Evolutionary conservation across 805 yeast genomes (phyloP).

Genomic region (Yueomyces sp.): DNA sequence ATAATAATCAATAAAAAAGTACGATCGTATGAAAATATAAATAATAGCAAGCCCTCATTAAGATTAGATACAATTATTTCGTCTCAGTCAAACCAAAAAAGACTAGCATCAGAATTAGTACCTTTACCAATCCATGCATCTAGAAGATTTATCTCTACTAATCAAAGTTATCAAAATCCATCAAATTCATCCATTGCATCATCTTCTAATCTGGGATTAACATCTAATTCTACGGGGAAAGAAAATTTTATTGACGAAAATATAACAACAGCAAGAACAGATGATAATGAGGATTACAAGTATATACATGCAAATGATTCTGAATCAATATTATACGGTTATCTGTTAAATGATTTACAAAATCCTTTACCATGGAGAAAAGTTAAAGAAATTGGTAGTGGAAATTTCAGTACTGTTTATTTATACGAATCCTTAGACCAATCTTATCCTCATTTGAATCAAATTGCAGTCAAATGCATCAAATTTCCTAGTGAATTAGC

Average conservation of each 20-base stretch:
- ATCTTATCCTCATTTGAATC: conserved; percentile 3
- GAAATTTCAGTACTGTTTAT: conserved; percentile 56
- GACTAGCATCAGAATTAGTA: conserved; percentile 17
- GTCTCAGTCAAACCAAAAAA: conserved; percentile 3
- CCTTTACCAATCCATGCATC: conserved; percentile 8
- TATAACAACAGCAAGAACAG: neutral
- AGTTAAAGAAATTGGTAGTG: conserved; percentile 41
- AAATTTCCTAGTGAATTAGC: conserved; percentile 23
- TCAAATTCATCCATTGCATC: neutral
- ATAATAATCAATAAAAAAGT: neutral
- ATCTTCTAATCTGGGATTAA: neutral
- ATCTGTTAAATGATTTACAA: conserved; percentile 6
- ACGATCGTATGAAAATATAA: neutral
- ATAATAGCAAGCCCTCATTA: neutral
- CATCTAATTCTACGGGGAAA: neutral
- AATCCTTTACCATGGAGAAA: conserved; percentile 22
- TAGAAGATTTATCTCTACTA: conserved; percentile 17
- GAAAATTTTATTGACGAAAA: neutral
- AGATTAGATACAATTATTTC: conserved; percentile 2
- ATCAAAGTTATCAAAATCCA: conserved; percentile 6
- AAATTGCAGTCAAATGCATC: conserved; percentile 63
- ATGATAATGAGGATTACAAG: conserved; percentile 1
- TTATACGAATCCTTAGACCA: conserved; percentile 27
- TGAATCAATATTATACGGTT: conserved; percentile 5
- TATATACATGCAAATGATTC: neutral